Evolutionary conservation across 2,329 filamentous ascomycete species (phyloP).

Genomic region (Verticillium zaregamsianum): DNA sequence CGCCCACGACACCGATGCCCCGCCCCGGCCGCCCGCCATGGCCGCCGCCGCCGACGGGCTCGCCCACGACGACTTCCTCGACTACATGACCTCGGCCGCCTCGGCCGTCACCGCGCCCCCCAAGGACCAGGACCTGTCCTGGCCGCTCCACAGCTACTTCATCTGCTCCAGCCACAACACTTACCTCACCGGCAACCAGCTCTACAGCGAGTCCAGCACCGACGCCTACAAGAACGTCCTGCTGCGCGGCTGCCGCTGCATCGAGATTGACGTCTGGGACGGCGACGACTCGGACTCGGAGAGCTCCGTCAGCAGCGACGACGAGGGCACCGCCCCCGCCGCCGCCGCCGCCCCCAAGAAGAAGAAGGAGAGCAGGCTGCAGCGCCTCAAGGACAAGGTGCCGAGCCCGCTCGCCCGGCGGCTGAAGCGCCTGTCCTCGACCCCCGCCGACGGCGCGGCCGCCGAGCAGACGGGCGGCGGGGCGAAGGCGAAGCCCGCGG

Average conservation of each 20-base stretch:
- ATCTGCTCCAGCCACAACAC: conserved; percentile 96
- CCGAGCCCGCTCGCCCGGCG: conserved; percentile 38
- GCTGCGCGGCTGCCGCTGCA: conserved; percentile 79
- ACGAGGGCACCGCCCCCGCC: neutral
- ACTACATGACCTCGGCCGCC: conserved; percentile 52
- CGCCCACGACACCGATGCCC: conserved; percentile 14
- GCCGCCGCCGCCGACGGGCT: conserved; percentile 26
- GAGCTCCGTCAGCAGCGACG: conserved; percentile 50
- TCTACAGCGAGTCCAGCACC: conserved; percentile 80
- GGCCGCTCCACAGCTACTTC: conserved; percentile 85
- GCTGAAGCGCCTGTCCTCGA: neutral
- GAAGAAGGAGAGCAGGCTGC: conserved; percentile 55
- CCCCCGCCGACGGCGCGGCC: neutral
- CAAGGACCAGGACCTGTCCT: conserved; percentile 54
- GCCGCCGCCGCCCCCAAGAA: neutral
- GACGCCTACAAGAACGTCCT: conserved; percentile 84
- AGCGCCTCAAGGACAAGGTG: conserved; percentile 57
- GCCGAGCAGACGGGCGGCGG: neutral
- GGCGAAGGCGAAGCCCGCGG: neutral
- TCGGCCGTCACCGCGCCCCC: conserved; percentile 37
- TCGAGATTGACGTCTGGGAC: conserved; percentile 96
- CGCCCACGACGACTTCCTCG: conserved; percentile 44
- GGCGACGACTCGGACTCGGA: conserved; percentile 69
- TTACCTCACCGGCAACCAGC: conserved; percentile 84
- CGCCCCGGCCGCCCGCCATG: conserved; percentile 16